Conservation (phyloP, 2,329 filamentous ascomycete species). For the Xylariaceae sp. region DNA sequence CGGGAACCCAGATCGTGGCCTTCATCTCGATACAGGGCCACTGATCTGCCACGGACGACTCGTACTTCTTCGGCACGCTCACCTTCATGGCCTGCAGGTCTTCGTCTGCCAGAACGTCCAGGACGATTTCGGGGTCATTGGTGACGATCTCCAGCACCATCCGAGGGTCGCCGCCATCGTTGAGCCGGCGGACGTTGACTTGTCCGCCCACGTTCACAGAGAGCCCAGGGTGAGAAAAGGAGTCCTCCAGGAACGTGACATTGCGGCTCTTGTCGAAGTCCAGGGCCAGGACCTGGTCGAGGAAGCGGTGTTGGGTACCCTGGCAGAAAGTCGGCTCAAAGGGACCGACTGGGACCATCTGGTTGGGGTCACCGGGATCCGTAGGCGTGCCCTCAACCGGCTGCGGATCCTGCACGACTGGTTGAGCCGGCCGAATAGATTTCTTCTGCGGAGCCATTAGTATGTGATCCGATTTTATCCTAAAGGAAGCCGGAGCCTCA, state of each 20-base stretch:
- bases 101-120: constrained; percentile 30
- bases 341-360: constrained; percentile 5
- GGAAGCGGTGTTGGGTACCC: constrained; percentile 23
- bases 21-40: constrained; percentile 45
- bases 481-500: neutral
- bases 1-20: constrained; percentile 43
- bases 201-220: constrained; percentile 40
- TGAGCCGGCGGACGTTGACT: constrained; percentile 37
- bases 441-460: constrained; percentile 11
- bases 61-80: constrained; percentile 32
- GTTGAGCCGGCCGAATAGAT: constrained; percentile 14
- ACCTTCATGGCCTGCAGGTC: constrained; percentile 35
- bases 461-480: neutral
- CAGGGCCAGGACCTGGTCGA: constrained; percentile 27
- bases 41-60: constrained; percentile 19
- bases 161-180: constrained; percentile 29
- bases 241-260: constrained; percentile 37
- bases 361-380: constrained; percentile 11
- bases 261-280: constrained; percentile 31
- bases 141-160: constrained; percentile 41
- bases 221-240: constrained; percentile 19
- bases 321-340: constrained; percentile 19
- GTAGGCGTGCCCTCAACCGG: constrained; percentile 7
- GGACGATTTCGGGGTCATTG: constrained; percentile 38
- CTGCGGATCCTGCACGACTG: constrained; percentile 10